Conservation (phyloP, 2,329 filamentous ascomycete genomes). For the Aschersonia sp. region DNA sequence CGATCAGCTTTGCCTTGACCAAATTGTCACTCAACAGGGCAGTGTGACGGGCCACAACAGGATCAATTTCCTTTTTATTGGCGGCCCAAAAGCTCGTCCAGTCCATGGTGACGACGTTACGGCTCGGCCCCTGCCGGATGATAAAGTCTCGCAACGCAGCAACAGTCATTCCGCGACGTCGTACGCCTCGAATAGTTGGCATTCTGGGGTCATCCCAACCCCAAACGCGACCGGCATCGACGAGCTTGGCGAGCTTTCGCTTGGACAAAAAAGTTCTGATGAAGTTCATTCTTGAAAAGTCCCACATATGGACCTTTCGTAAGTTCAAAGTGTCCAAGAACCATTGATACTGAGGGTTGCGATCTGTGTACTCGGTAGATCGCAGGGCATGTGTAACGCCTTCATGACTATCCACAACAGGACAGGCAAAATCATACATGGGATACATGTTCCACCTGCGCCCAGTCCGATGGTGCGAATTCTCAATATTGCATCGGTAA, state of each 20-base stretch:
- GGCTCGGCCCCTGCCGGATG: constrained; percentile 68
- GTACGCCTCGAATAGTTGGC: constrained; percentile 70
- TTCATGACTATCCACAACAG: constrained; percentile 66
- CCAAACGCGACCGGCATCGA: constrained; percentile 61
- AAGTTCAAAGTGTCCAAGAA: constrained; percentile 62
- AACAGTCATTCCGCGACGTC: constrained; percentile 65
- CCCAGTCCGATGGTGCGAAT: constrained; percentile 63
- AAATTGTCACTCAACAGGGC: constrained; percentile 56
- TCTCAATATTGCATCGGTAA: constrained; percentile 70
- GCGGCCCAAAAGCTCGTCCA: constrained; percentile 61
- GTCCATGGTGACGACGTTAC: constrained; percentile 74
- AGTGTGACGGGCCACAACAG: constrained; percentile 59
- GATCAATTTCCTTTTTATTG: constrained; percentile 77
- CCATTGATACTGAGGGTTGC: constrained; percentile 79
- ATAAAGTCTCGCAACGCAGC: constrained; percentile 72
- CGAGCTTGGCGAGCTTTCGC: constrained; percentile 73
- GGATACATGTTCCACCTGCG: constrained; percentile 74
- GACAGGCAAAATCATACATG: constrained; percentile 77
- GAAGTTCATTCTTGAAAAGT: constrained; percentile 76
- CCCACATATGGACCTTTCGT: constrained; percentile 70
- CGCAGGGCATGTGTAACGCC: constrained; percentile 73
- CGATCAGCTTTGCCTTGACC: constrained; percentile 56
- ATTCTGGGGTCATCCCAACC: constrained; percentile 82
- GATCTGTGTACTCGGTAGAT: constrained; percentile 78
- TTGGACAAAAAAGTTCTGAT: constrained; percentile 72